A percentile compares a stretch with the other conserved stretches of the same genome.
Evolutionary conservation across 2,329 filamentous ascomycete species (phyloP).

Genomic region (Nectriaceae sp.): DNA sequence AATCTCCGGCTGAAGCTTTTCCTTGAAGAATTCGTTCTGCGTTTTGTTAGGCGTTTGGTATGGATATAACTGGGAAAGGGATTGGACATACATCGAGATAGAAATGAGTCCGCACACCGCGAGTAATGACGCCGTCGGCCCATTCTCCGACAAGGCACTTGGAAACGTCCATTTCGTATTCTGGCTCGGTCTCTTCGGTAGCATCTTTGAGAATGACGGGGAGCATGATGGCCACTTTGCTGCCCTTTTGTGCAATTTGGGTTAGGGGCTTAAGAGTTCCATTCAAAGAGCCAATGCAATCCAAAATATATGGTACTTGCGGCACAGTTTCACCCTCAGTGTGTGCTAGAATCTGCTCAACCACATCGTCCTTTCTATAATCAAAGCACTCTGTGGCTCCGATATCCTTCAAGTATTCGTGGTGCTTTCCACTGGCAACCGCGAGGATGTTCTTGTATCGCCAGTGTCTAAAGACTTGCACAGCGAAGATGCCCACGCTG

Average conservation of each 20-base stretch:
- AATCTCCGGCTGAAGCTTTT: slow-evolving; percentile 56
- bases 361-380: slow-evolving; percentile 41
- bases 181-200: slow-evolving; percentile 46
- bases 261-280: slow-evolving; percentile 51
- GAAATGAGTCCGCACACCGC: slow-evolving; percentile 49
- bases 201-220: slow-evolving; percentile 60
- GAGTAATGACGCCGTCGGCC: slow-evolving; percentile 52
- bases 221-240: slow-evolving; percentile 59
- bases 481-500: slow-evolving; percentile 51
- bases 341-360: slow-evolving; percentile 35
- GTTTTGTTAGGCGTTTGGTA: slow-evolving; percentile 6
- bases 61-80: not conserved
- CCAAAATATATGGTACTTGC: slow-evolving; percentile 49
- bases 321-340: slow-evolving; percentile 6
- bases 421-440: slow-evolving; percentile 47
- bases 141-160: slow-evolving; percentile 43
- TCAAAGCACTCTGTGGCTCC: slow-evolving; percentile 51
- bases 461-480: slow-evolving; percentile 54
- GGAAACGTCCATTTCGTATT: slow-evolving; percentile 56
- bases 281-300: slow-evolving; percentile 55
- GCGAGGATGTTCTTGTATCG: slow-evolving; percentile 54
- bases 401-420: slow-evolving; percentile 42
- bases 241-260: slow-evolving; percentile 49
- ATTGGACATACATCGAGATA: slow-evolving; percentile 27
- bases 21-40: slow-evolving; percentile 57